Conservation (phyloP, 169 alveolate species). For the Haemoproteus tartakovskyi region DNA sequence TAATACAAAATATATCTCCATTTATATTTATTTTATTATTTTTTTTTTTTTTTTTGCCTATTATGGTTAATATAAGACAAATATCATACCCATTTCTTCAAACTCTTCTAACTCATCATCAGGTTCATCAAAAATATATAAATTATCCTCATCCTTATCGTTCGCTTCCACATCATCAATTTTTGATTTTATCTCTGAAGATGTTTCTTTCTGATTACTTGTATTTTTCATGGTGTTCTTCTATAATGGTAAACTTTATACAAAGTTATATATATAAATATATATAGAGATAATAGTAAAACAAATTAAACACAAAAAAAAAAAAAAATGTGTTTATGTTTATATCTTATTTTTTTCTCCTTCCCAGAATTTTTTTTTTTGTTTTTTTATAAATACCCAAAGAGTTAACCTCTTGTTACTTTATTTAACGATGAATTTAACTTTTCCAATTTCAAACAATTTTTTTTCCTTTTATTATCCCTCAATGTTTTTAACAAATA, state of each 20-base stretch:
- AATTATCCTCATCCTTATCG: conserved; percentile 17
- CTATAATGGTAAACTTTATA: not conserved
- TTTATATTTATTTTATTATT: not conserved
- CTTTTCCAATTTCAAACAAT: too few species aligned
- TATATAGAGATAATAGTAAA: too few species aligned
- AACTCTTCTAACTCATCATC: conserved; percentile 64
- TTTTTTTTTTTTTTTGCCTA: not conserved
- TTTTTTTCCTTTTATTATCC: too few species aligned
- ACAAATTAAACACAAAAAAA: not conserved
- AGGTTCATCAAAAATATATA: conserved; percentile 62
- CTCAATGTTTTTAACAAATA: too few species aligned
- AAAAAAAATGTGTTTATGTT: too few species aligned
- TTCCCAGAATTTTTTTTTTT: too few species aligned
- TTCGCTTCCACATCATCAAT: conserved; percentile 12
- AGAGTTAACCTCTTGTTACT: too few species aligned
- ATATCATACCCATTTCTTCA: conserved; percentile 58
- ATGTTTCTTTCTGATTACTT: conserved; percentile 14
- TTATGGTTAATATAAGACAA: not conserved
- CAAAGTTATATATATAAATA: too few species aligned
- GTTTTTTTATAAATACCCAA: too few species aligned
- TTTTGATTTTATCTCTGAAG: conserved; percentile 18
- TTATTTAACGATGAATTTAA: too few species aligned
- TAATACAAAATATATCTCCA: not conserved
- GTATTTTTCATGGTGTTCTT: conserved; percentile 20
- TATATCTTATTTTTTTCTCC: too few species aligned